Base-by-base conservation (phyloP, 1,284 basidiomycete genomes). In the Phellinidium pouzarii region DNA sequence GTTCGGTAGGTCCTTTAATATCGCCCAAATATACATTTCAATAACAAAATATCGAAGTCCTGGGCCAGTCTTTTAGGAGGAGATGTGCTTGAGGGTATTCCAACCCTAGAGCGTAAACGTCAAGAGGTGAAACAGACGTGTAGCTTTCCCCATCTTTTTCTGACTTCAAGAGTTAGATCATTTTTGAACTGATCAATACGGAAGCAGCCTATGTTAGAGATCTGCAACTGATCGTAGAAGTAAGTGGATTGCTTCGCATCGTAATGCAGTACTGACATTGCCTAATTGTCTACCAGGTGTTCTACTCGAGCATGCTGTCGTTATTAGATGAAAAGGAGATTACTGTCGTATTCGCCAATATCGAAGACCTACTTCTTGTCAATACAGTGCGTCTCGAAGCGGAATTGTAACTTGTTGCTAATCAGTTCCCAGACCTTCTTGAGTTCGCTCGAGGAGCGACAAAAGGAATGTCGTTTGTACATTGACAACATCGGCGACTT, bases 21-120 rank as follows among this genome's bases (percentile, higher is more conserved):
- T 42, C 17, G 3, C 53, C 49, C 44, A n/a, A 31, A 2, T 40
- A 22, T 27, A 2, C 44, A 53, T 41, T 54, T 46, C 12, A 14
- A 9, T 57, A 25, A 51, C 38, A 31, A 41, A 42, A n/a, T 11
- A 20, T 26, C 50, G n/a, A 36, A 91, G 79, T 92, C 91, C 0
- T 97, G 94, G 94, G 84, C 88, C 2, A 92, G 88, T 64, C 70
- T 97, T 47, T 86, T 97, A 0, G 90, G 94, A 60, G 82, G 82
- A 57, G 80, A 81, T 34, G 89, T 88, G 0, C 68, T 96, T 29
- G 82, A 84, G 22, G 88, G 80, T 12, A 85, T 96, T 47, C 84
- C 87, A 0, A 65, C 76, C 0, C 71, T 72, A 36, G 94, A 97
- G 65, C 77, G 94, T 38, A 87, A 85, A 57, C 76, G 93, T 40